Evolutionary conservation across 495 filamentous ascomycete species (phyloP), one percentile per base, ranked within the genome.

Genomic region (Cercophora samala): DNA sequence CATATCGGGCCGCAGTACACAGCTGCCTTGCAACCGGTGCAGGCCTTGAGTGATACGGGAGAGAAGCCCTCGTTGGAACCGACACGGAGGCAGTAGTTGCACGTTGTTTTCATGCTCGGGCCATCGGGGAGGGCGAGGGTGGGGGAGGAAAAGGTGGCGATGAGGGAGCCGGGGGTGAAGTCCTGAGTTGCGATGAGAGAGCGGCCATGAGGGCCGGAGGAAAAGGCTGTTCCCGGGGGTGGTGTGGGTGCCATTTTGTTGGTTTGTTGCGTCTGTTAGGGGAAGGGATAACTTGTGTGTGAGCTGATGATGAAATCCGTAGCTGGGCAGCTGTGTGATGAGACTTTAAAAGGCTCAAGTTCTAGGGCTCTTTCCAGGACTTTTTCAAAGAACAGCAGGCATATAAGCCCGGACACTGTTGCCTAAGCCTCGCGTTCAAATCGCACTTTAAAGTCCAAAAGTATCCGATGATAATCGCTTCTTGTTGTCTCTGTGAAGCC

Each of bases 1-100:
- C 87, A 90, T 13, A 69, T 63, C 1, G 69, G 29, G 56, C 76
- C 76, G 73, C 87, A 90, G 75, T 89, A 90, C 22, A 77, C 72
- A 6, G 75, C 76, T 3, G 75, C 74, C 29, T 75, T 76, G 75
- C 87, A 90, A 17, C 75, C 76, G 0, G 74, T 77, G 73, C 87
- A 90, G 21, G 76, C 73, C 8, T 73, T 77, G 64, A 84, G 75
- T 55, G 60, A 68, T 21, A 64, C 26, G 26, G 26, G 26, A 8
- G 26, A 29, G 26, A 29, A 29, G 62, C 58, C 46, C 70, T 18
- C 65, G 26, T 9, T 64, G 67, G 26, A 55, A 25, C 65, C 24
- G 55, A 66, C 32, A 17, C 64, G 62, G 17, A 83, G 73, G 63
- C 81, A 83, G 71, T 78, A 73, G 70, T 78, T 78, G 75, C 81